Percentiles rank a stretch among this genome's conserved stretches.
These are phyloP conservation scores for Pseudodiploospora longispora DNA, from an alignment of 2,329 filamentous ascomycete genomes.

Conservation along the genomic window DNA sequence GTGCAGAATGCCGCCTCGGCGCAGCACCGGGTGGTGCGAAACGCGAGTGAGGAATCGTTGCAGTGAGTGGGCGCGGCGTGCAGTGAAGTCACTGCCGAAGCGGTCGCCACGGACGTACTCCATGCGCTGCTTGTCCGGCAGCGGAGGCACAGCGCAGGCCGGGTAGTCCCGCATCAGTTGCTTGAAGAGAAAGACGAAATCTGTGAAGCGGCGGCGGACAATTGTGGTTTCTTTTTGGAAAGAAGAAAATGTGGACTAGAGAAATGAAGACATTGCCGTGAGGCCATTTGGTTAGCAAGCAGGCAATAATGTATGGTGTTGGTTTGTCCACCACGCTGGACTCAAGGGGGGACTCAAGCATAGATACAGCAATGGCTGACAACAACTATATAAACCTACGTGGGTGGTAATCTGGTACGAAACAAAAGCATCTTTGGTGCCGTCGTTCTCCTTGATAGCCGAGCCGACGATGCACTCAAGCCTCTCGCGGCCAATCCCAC, in stretches of 20 bases:
- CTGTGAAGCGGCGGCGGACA: conserved; percentile 88
- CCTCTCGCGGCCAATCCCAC: conserved; percentile 60
- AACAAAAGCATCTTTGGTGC: conserved; percentile 92
- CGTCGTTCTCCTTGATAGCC: conserved; percentile 91
- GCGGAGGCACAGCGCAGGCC: conserved; percentile 82
- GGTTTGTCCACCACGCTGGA: no score
- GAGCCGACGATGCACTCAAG: conserved; percentile 77
- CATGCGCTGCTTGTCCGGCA: conserved; percentile 99
- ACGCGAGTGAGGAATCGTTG: conserved; percentile 84
- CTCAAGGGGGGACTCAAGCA: background rate
- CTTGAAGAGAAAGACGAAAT: conserved; percentile 96
- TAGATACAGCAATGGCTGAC: background rate
- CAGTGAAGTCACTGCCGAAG: conserved; percentile 88
- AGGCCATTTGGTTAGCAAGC: background rate
- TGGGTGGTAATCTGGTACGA: conserved; percentile 91
- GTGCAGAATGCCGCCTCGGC: conserved; percentile 73
- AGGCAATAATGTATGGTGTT: no score
- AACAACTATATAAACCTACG: conserved; percentile 37
- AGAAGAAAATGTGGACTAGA: conserved; percentile 82
- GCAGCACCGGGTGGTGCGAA: conserved; percentile 79
- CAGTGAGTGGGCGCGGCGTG: conserved; percentile 78
- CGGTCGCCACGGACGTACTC: conserved; percentile 95
- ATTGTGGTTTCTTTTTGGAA: conserved; percentile 76
- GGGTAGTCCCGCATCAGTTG: conserved; percentile 80
- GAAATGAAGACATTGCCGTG: background rate